Base-by-base conservation (phyloP, 78 protist species). In the Creolimax fragrantissima region DNA sequence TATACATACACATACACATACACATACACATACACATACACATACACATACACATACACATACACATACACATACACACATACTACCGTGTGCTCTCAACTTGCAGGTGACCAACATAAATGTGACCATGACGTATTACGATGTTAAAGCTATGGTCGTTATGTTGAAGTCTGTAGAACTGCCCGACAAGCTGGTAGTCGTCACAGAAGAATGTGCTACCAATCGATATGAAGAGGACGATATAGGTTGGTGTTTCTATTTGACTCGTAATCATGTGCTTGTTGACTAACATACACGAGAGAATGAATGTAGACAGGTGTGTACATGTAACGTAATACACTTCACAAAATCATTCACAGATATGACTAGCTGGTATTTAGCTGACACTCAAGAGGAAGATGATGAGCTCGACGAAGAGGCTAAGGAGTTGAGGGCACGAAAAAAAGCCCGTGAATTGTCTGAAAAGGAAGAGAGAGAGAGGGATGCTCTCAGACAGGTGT, bases 151-250 rank as follows among this genome's bases (percentile, higher is more conserved):
- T 41, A 5, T 83, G 6, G 35, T 83, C 41, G 86, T 83, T 24
- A 83, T 83, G 42, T 41, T 83, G 5, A 83, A 83, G 86, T 83
- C 86, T 5, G 86, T 83, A 32, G 86, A 83, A 24, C 42, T 83
- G 42, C 86, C 86, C 7, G 86, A 83, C 42, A 83, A 83, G 86
- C 35, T 83, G 6, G 86, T 83, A 5, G 86, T 83, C 44, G 86
- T 83, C 6, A 24, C 7, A 32, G 86, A 24, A 1, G 86, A 83
- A 41, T 5, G 41, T 36, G 35, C 86, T 32, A 32, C 42, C 5
- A 83, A 83, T 41, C 5, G 7, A 35, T 83, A 83, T 41, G 86
- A 83, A 41, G 86, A 83, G 7, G 6, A 5, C 41, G 2, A 83
- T 24, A 83, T 83, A 6, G 37, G 86, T 24, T 39, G 74, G 74